Percentiles rank a stretch among this genome's conserved stretches.
Conservation (phyloP, 495 filamentous ascomycete genomes). For the Pyrenula massariospora region DNA sequence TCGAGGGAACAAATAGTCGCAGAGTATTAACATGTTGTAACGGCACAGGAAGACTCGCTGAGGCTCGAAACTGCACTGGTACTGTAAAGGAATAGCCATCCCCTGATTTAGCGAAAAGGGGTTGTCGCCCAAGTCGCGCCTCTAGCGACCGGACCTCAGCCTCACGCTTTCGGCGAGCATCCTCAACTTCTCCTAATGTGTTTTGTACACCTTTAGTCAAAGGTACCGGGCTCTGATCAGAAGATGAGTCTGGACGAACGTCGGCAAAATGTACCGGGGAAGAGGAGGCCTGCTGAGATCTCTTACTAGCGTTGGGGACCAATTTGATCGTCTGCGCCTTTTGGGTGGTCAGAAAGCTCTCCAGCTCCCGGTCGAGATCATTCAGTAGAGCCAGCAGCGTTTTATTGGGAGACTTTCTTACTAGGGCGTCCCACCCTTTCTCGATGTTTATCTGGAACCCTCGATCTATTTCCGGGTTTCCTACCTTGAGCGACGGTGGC, state of each 20-base stretch:
- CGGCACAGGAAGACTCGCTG: slow-evolving; percentile 44
- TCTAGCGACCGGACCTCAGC: slow-evolving; percentile 65
- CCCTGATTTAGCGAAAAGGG: slow-evolving; percentile 55
- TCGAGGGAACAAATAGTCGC: slow-evolving; percentile 56
- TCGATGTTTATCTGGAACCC: slow-evolving; percentile 76
- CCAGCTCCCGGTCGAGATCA: slow-evolving; percentile 61
- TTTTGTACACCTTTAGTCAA: slow-evolving; percentile 16
- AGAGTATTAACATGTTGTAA: slow-evolving; percentile 54
- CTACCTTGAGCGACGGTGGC: slow-evolving; percentile 49
- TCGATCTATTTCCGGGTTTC: slow-evolving; percentile 66
- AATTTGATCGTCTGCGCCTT: slow-evolving; percentile 73
- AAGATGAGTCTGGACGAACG: background rate
- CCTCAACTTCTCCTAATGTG: slow-evolving; percentile 42
- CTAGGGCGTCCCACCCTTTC: slow-evolving; percentile 61
- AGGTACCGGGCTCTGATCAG: background rate
- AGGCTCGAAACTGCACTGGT: slow-evolving; percentile 57
- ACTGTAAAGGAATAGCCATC: slow-evolving; percentile 63
- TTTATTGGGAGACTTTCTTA: slow-evolving; percentile 33
- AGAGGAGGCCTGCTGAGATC: background rate
- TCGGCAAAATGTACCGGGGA: background rate
- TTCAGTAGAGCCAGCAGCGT: slow-evolving; percentile 63
- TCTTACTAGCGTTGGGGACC: slow-evolving; percentile 42
- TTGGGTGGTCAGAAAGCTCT: slow-evolving; percentile 55
- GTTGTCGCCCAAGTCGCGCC: slow-evolving; percentile 59
- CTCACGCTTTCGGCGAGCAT: slow-evolving; percentile 52